phyloP scores from a whole-genome alignment of 352 stramenopile genomes.

The Phytopythium mirpurense region DNA sequence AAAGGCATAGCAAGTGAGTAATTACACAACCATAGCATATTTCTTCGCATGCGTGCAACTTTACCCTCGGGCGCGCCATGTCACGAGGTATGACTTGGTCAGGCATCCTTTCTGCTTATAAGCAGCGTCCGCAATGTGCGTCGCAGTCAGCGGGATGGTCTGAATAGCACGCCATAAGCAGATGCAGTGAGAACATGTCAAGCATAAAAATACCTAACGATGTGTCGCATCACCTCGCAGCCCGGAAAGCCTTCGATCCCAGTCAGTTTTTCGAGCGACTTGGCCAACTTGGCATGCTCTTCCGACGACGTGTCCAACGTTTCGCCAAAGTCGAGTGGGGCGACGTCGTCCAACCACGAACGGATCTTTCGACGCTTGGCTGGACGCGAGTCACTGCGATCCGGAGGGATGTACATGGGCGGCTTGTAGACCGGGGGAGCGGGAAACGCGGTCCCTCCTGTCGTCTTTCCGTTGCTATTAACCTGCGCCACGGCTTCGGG shows the following conservation, averaged over 20 bases:
- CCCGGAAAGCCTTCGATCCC: slow-evolving; percentile 71
- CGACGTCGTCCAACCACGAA: slow-evolving; percentile 80
- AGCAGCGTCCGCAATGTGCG: slow-evolving; percentile 65
- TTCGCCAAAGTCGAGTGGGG: slow-evolving; percentile 58
- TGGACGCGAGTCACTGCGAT: slow-evolving; percentile 46
- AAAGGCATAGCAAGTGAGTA: slow-evolving; percentile 1
- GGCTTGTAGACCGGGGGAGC: slow-evolving; percentile 60
- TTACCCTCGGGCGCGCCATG: slow-evolving; percentile 77
- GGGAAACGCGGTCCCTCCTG: slow-evolving; percentile 16
- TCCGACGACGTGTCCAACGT: slow-evolving; percentile 51
- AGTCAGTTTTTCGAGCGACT: slow-evolving; percentile 64
- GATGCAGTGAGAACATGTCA: neutral
- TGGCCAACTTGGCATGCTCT: slow-evolving; percentile 47
- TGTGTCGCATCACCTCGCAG: slow-evolving; percentile 51
- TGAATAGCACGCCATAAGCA: slow-evolving; percentile 15
- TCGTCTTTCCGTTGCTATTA: slow-evolving; percentile 19
- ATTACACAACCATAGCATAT: neutral
- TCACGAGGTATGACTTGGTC: slow-evolving; percentile 81
- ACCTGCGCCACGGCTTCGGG: slow-evolving; percentile 10
- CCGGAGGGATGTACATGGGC: slow-evolving; percentile 62
- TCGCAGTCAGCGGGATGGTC: slow-evolving; percentile 83
- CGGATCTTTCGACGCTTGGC: slow-evolving; percentile 84
- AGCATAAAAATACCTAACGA: neutral
- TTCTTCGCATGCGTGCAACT: slow-evolving; percentile 1
- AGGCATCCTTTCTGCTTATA: slow-evolving; percentile 69